Evolutionary conservation across 139 green algal species (phyloP), one percentile per base, ranked within the genome.

Genomic region (Chlorella sorokiniana): DNA sequence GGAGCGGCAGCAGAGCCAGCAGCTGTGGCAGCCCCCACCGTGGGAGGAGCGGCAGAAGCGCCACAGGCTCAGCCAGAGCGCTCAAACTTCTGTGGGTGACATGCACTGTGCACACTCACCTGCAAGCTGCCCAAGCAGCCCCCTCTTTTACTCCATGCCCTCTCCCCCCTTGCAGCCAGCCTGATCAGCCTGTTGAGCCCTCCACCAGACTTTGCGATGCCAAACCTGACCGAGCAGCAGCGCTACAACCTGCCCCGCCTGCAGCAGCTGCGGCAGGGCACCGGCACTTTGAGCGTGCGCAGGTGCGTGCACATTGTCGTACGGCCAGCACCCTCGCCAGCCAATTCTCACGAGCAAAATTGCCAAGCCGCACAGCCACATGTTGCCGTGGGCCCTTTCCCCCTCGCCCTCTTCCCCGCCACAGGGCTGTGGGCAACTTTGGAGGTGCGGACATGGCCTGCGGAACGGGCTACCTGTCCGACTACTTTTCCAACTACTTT

Each of bases 371-470:
- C 16, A 16, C 48, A 56, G 48, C 48, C 61, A 68, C 61, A n/a
- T n/a, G n/a, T n/a, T n/a, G n/a, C n/a, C n/a, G n/a, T n/a, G n/a
- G n/a, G n/a, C 61, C 18, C 61, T 35, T 33, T 37, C 25, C 8
- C 25, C 23, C 8, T 31, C 29, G 10, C 29, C 8, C 25, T 23
- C 64, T 38, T 10, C 31, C n/a, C 59, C 8, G 9, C 16, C 16
- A 31, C 78, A 81, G 78, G 56, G 29, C 37, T 11, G 69, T 88
- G 27, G 69, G 78, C 27, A 78, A 73, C 37, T 67, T 83, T 59
- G 83, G 76, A 27, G 83, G 59, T 4, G 40, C 31, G 16, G 10
- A 68, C 22, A 85, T 88, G 83, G 70, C 44, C 18, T 88, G 83
- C 63, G 78, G 78, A 23, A 85, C 82, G 7, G 79, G 69, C 0